Evolutionary conservation across 805 yeast genomes (phyloP).

Genomic region (Candida khao-thaluensis): DNA sequence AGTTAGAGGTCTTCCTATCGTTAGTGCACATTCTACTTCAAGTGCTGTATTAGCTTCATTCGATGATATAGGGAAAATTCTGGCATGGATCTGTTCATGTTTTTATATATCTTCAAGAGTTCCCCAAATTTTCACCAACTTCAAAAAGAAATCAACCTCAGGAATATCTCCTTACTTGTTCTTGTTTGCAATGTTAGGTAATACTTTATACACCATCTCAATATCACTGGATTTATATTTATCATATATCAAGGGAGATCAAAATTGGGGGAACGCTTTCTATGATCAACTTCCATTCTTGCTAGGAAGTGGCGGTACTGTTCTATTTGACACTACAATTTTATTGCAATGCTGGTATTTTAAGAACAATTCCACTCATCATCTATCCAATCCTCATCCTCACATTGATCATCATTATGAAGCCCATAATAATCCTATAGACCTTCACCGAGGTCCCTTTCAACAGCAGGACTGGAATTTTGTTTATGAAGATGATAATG

Average conservation of each 20-base stretch:
- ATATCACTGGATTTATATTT: slow-evolving; percentile 30
- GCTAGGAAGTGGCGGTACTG: slow-evolving; percentile 79
- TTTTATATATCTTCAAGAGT: slow-evolving; percentile 32
- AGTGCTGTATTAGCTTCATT: not conserved
- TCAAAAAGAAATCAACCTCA: slow-evolving; percentile 26
- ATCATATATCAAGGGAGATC: slow-evolving; percentile 18
- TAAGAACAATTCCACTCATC: not conserved
- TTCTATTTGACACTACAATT: slow-evolving; percentile 50
- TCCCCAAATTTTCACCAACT: slow-evolving; percentile 38
- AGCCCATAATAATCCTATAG: not conserved
- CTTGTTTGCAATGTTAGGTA: slow-evolving; percentile 37
- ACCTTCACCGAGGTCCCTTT: slow-evolving; percentile 19
- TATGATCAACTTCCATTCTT: slow-evolving; percentile 74
- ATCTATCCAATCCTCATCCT: not conserved
- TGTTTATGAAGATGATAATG: slow-evolving; percentile 15
- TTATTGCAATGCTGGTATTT: slow-evolving; percentile 27
- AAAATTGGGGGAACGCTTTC: slow-evolving; percentile 36
- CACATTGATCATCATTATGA: not conserved
- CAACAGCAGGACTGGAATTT: slow-evolving; percentile 41
- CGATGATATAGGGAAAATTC: slow-evolving; percentile 23
- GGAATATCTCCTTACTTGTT: slow-evolving; percentile 37
- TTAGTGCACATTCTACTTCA: not conserved
- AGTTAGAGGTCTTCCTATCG: slow-evolving; percentile 11
- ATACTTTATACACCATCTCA: slow-evolving; percentile 34
- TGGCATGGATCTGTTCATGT: slow-evolving; percentile 34